Evolutionary conservation across 2,329 filamentous ascomycete genomes (phyloP).

Genomic region (Echinosphaeria canescens): DNA sequence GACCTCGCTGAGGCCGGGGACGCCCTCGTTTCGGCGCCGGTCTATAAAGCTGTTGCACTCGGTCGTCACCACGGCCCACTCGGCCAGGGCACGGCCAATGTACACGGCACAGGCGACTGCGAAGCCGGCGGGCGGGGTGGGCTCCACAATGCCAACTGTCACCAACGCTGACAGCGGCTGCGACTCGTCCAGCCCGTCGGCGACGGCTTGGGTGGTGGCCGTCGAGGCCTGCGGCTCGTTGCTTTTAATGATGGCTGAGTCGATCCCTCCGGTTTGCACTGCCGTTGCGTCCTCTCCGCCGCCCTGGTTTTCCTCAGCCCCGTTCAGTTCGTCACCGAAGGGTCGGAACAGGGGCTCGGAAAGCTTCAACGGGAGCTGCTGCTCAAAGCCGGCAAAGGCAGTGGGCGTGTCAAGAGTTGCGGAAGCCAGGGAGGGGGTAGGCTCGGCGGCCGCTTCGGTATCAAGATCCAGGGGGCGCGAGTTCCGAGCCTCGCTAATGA

Average conservation of each 20-base stretch:
- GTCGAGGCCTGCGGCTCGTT: too few species aligned
- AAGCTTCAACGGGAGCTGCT: too few species aligned
- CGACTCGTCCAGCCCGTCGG: not conserved
- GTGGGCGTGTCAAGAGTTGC: too few species aligned
- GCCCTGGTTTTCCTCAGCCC: too few species aligned
- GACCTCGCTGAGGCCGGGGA: constrained; percentile 40
- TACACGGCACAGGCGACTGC: constrained; percentile 31
- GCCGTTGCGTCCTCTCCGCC: too few species aligned
- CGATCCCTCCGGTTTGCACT: too few species aligned
- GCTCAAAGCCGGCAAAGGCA: too few species aligned
- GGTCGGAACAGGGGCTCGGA: too few species aligned
- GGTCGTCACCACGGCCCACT: constrained; percentile 54
- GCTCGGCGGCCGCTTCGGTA: too few species aligned
- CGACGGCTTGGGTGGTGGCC: constrained; percentile 4
- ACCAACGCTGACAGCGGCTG: not conserved
- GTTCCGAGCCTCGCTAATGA: constrained; percentile 28
- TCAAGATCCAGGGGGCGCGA: constrained; percentile 14
- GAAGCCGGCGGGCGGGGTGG: constrained; percentile 15
- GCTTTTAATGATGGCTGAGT: too few species aligned
- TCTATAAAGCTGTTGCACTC: constrained; percentile 73
- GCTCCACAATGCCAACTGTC: not conserved
- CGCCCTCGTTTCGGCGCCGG: constrained; percentile 50
- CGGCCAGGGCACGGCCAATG: constrained; percentile 50
- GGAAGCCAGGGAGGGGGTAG: too few species aligned
- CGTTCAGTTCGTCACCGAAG: too few species aligned